Evolutionary conservation across 257 asterid genomes (phyloP).

Genomic region (Ballota nigra): DNA sequence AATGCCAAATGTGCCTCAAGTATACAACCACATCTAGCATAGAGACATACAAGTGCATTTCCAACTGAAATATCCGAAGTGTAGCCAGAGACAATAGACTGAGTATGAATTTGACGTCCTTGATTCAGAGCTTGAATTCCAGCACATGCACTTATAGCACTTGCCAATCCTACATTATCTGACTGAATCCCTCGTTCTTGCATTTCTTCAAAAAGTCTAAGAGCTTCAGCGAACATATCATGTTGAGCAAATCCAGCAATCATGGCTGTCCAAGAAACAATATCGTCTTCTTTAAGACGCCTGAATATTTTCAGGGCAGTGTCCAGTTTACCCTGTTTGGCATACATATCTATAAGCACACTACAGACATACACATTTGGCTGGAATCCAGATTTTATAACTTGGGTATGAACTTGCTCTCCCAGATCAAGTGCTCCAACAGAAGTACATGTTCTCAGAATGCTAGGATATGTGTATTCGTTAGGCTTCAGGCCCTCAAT

Average conservation of each 20-base stretch:
- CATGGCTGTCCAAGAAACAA: slow-evolving; percentile 89
- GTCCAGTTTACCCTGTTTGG: slow-evolving; percentile 65
- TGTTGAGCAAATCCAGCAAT: slow-evolving; percentile 77
- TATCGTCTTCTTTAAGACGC: slow-evolving; percentile 60
- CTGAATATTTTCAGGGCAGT: slow-evolving; percentile 66
- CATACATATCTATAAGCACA: slow-evolving; percentile 88
- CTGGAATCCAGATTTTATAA: slow-evolving; percentile 68
- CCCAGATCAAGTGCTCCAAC: slow-evolving; percentile 71
- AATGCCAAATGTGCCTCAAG: slow-evolving; percentile 56
- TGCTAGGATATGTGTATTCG: slow-evolving; percentile 82
- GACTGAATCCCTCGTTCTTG: slow-evolving; percentile 52
- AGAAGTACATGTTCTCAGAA: slow-evolving; percentile 72
- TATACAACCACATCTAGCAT: slow-evolving; percentile 77
- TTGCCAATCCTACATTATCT: slow-evolving; percentile 84
- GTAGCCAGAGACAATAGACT: slow-evolving; percentile 62
- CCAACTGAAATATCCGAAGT: slow-evolving; percentile 68
- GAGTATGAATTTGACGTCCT: slow-evolving; percentile 77
- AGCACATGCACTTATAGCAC: slow-evolving; percentile 81
- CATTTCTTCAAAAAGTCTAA: slow-evolving; percentile 66
- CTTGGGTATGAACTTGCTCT: slow-evolving; percentile 79
- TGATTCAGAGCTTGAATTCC: slow-evolving; percentile 71
- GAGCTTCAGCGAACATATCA: slow-evolving; percentile 59
- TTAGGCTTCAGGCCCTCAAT: slow-evolving; percentile 61
- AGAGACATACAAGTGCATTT: slow-evolving; percentile 71
- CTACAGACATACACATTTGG: slow-evolving; percentile 77